Evolutionary conservation across 306 rosid species (phyloP), one percentile per base, ranked within the genome.

Genomic region (Pueraria montana): DNA sequence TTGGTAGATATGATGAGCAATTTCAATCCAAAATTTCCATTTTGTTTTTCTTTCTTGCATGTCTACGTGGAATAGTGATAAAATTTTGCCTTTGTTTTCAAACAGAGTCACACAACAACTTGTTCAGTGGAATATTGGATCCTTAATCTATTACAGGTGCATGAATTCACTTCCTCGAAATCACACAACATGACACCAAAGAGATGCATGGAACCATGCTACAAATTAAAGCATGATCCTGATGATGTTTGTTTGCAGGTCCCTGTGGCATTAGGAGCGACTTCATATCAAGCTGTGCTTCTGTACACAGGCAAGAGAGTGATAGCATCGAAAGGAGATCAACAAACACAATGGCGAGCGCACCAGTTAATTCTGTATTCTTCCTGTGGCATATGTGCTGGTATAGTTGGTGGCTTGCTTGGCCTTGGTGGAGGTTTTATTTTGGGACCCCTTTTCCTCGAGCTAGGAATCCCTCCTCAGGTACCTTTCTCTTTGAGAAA

Each of bases 401-500:
- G 96, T 13, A 70, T 90, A 42, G 91, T 91, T 18, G 96, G 96
- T 65, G 96, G 96, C 59, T 82, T 91, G 87, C 92, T 91, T 42
- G 96, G 96, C 20, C 85, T 91, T 12, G 96, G 96, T 66, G 93
- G 93, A 7, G 93, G 93, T 20, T 91, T 91, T 82, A 91, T 91
- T 55, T 80, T 91, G 78, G 95, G 95, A 40, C 95, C 95, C n/a
- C 95, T 91, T 72, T 91, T 91, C 53, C 84, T 90, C 4, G 93
- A 90, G 71, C 82, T 91, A 46, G 93, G 93, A 65, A 87, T 90
- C 69, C 92, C 93, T 62, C 93, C 96, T 82, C 93, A 91, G 92
- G 93, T 91, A 63, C 32, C 78, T 36, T 36, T 36, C 40, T 36
- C 40, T 36, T 36, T 6, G 5, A 0, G 8, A 36, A 36, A 36